Evolutionary conservation across 768 basidiomycete species (phyloP).

Genomic region (Tricholoma hemisulphureum): DNA sequence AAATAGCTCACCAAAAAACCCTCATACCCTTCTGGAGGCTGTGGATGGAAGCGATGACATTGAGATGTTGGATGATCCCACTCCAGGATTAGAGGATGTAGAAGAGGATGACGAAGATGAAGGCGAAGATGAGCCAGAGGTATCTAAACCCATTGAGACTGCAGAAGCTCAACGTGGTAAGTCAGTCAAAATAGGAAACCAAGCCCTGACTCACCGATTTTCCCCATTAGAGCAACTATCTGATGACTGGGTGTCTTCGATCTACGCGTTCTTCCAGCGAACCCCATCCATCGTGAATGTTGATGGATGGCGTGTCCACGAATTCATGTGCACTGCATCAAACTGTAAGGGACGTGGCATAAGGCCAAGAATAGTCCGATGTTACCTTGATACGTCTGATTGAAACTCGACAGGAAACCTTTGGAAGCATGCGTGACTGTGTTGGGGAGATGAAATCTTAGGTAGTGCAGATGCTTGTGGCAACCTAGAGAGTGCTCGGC

Average conservation of each 20-base stretch:
- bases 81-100: too few relatives aligned
- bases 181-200: too few relatives aligned
- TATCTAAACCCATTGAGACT: neutral
- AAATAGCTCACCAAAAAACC: neutral
- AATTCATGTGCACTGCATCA: slow-evolving; percentile 25
- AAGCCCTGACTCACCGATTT: too few relatives aligned
- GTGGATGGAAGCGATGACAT: neutral
- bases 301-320: slow-evolving; percentile 19
- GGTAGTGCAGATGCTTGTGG: slow-evolving; percentile 11
- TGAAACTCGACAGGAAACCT: slow-evolving; percentile 32
- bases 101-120: too few relatives aligned
- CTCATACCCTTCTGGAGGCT: neutral
- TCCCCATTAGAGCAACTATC: too few relatives aligned
- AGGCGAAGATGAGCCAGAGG: too few relatives aligned
- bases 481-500: slow-evolving; percentile 6
- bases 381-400: slow-evolving; percentile 31
- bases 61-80: too few relatives aligned
- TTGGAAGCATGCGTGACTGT: slow-evolving; percentile 24
- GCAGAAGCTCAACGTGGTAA: neutral
- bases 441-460: slow-evolving; percentile 28
- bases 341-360: too few relatives aligned
- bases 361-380: slow-evolving; percentile 8
- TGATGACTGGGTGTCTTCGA: too few relatives aligned
- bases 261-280: neutral
- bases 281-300: slow-evolving; percentile 4